phyloP scores from a whole-genome alignment of 202 grass and related monocot species.

The Bolboschoenoplectus hybrid region DNA sequence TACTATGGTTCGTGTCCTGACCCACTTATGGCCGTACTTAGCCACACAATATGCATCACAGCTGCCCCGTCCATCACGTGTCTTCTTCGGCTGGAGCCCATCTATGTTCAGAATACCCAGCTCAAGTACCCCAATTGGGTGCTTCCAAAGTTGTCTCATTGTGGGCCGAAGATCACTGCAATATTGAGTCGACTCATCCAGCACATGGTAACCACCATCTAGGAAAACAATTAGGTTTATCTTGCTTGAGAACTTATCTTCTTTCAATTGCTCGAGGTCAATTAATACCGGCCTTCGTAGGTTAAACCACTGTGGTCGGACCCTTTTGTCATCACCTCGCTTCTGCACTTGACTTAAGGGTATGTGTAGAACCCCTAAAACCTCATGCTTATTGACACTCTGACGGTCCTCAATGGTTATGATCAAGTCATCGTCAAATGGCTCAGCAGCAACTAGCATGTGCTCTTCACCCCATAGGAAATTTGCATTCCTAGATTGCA shows the following conservation, averaged over 20 bases:
- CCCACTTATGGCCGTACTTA: conserved; percentile 97
- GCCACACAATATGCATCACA: conserved; percentile 95
- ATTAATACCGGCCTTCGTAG: conserved; percentile 61
- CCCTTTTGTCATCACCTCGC: conserved; percentile 53
- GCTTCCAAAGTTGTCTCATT: conserved; percentile 89
- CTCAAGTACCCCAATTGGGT: conserved; percentile 79
- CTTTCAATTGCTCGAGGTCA: conserved; percentile 69
- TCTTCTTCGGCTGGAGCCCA: conserved; percentile 73
- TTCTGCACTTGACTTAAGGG: conserved; percentile 46
- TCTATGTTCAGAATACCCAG: conserved; percentile 79
- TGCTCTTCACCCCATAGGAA: conserved; percentile 76
- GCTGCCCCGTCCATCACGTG: conserved; percentile 55
- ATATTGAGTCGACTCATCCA: conserved; percentile 82
- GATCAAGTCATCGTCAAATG: conserved; percentile 77
- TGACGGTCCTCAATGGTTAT: conserved; percentile 75
- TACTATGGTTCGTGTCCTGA: conserved; percentile 88
- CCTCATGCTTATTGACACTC: conserved; percentile 68
- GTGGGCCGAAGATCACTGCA: conserved; percentile 87
- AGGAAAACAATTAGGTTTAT: conserved; percentile 54
- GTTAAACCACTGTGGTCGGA: conserved; percentile 59
- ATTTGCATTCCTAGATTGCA: conserved; percentile 59
- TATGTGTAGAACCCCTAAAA: conserved; percentile 52
- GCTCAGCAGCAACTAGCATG: conserved; percentile 86
- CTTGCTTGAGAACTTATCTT: conserved; percentile 89
- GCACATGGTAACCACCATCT: conserved; percentile 95